These are phyloP conservation scores for Exutisphaerella laricina DNA, from an alignment of 2,329 filamentous ascomycete species.

Conservation along the genomic window DNA sequence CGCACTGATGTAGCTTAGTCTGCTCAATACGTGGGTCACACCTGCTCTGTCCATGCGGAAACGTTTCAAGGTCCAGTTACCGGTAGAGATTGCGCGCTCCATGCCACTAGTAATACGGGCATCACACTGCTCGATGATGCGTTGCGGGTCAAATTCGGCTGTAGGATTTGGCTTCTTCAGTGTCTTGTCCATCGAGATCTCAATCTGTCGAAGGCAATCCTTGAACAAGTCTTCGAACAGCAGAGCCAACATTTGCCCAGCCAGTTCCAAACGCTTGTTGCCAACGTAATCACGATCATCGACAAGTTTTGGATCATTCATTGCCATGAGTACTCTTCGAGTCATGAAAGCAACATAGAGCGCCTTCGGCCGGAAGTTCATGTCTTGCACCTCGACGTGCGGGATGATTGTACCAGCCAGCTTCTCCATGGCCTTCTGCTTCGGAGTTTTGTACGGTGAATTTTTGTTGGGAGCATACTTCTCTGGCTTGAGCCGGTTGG, in stretches of 20 bases:
- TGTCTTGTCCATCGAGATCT: constrained; percentile 90
- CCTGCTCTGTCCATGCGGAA: constrained; percentile 98
- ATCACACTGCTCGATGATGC: constrained; percentile 76
- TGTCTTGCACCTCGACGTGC: constrained; percentile 82
- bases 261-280: constrained; percentile 92
- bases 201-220: constrained; percentile 82
- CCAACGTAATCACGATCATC: constrained; percentile 97
- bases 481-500: constrained; percentile 80
- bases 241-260: constrained; percentile 86
- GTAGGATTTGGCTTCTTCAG: constrained; percentile 89
- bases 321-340: constrained; percentile 89
- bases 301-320: constrained; percentile 80
- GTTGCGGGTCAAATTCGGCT: constrained; percentile 78
- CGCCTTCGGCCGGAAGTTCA: constrained; percentile 96
- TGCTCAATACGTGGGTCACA: constrained; percentile 91
- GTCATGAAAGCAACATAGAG: constrained; percentile 97
- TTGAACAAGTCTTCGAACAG: constrained; percentile 99
- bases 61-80: constrained; percentile 96
- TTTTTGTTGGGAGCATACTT: constrained; percentile 42
- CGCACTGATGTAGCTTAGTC: constrained; percentile 91
- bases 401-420: constrained; percentile 89
- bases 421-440: constrained; percentile 88
- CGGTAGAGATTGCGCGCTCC: constrained; percentile 93
- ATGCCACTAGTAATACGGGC: constrained; percentile 87
- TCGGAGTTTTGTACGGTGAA: constrained; percentile 66